Evolutionary conservation across 2,329 filamentous ascomycete species (phyloP), one percentile per base, ranked within the genome.

Genomic region (Sporothrix curviconia): DNA sequence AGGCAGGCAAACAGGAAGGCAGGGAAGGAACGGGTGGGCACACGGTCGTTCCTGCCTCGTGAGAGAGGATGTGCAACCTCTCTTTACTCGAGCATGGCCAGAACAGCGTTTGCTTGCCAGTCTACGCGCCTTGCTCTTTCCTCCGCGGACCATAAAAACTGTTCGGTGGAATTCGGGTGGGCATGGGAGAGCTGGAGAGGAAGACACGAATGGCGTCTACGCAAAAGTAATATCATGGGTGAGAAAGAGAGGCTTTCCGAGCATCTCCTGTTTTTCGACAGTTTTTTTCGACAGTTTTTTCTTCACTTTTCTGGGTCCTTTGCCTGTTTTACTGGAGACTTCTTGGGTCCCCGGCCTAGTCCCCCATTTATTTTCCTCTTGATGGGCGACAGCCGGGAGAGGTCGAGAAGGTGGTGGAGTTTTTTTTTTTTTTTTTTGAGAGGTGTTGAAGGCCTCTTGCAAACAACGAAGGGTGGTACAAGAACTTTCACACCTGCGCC

Each of bases 11-110:
- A n/a, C n/a, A n/a, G n/a, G n/a, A n/a, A n/a, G n/a, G n/a, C n/a
- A n/a, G n/a, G 46, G 30, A 56, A 57, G 36, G 47, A 56, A 55
- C 56, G 54, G 57, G 59, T 43, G 52, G 59, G 59, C 40, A 46
- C 42, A 17, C 40, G 12, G 39, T 36, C 40, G 30, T n/a, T 46
- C 46, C 34, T 32, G 36, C 14, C 30, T 39, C 9, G 7, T 34
- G 32, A 24, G 3, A 14, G 30, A n/a, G 24, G 32, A 3, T 14
- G 25, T 24, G 17, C 24, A n/a, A 14, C 37, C 7, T 39, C 25
- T 25, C n/a, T n/a, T n/a, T n/a, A n/a, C n/a, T n/a, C n/a, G n/a
- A n/a, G n/a, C n/a, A n/a, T n/a, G n/a, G n/a, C n/a, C n/a, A n/a
- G n/a, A n/a, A n/a, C n/a, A n/a, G n/a, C n/a, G n/a, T n/a, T n/a